Conservation (phyloP, 352 stramenopile species). For the Phytophthora sp. region DNA sequence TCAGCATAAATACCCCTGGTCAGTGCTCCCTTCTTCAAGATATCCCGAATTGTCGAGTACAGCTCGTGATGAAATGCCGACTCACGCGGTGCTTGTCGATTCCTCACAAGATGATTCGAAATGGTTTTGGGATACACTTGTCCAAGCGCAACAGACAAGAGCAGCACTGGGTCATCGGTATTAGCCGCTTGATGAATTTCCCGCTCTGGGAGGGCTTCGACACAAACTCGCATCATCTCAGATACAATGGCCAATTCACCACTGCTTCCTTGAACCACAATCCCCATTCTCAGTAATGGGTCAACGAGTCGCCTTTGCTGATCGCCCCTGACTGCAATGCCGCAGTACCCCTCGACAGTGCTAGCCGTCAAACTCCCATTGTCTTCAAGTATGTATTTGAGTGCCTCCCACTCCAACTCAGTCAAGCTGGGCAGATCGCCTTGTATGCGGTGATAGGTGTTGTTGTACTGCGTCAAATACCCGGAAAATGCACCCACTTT, state of each 20-base stretch:
- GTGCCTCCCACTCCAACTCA: background rate
- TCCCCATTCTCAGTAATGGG: conserved; percentile 4
- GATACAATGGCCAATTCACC: conserved; percentile 1
- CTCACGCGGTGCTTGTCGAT: conserved; percentile 10
- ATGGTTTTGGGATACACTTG: background rate
- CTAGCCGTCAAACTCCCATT: background rate
- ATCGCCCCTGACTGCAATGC: background rate
- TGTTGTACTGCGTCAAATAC: background rate
- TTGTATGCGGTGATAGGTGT: background rate
- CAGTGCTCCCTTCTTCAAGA: conserved; percentile 1
- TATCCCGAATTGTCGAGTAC: conserved; percentile 2
- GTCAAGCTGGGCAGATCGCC: background rate
- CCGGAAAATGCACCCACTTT: background rate
- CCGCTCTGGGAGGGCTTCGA: conserved; percentile 3
- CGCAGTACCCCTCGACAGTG: background rate
- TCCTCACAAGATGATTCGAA: conserved; percentile 2
- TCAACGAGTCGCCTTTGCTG: conserved; percentile 7
- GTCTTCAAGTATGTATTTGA: conserved; percentile 3
- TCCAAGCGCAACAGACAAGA: conserved; percentile 8
- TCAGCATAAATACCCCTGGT: conserved; percentile 4
- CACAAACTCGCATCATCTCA: background rate
- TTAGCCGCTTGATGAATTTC: conserved; percentile 2
- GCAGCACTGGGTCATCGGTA: background rate
- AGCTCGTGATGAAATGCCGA: conserved; percentile 1
- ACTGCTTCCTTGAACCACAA: conserved; percentile 1